These are phyloP conservation scores for Dactylella cylindrospora DNA, from an alignment of 2,329 filamentous ascomycete species.

Conservation along the genomic window DNA sequence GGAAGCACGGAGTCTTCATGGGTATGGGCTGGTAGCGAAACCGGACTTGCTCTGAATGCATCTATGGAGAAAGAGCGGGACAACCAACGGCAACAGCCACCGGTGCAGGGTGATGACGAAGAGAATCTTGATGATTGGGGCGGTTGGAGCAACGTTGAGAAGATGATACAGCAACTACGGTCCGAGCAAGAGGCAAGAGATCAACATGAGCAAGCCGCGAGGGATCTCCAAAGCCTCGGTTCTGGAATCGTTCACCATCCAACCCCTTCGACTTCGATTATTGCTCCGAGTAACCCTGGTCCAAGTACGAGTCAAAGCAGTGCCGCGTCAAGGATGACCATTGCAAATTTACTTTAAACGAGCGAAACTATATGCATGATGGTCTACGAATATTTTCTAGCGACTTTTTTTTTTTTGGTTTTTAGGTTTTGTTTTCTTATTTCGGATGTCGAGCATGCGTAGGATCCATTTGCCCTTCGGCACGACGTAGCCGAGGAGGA, in stretches of 20 bases:
- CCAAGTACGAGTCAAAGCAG: slow-evolving; percentile 17
- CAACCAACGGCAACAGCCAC: slow-evolving; percentile 39
- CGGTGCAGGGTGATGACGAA: slow-evolving; percentile 38
- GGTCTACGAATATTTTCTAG: slow-evolving; percentile 33
- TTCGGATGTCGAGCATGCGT: slow-evolving; percentile 36
- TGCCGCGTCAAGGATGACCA: slow-evolving; percentile 43
- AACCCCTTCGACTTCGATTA: slow-evolving; percentile 17
- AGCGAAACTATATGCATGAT: slow-evolving; percentile 7
- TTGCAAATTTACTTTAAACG: slow-evolving; percentile 42
- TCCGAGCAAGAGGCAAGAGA: slow-evolving; percentile 45
- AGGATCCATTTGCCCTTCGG: slow-evolving; percentile 32
- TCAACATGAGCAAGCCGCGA: slow-evolving; percentile 44
- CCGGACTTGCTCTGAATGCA: slow-evolving; percentile 47
- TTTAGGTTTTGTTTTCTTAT: slow-evolving; percentile 27
- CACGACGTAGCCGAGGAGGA: slow-evolving; percentile 39
- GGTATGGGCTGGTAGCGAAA: slow-evolving; percentile 53
- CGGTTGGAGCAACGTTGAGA: slow-evolving; percentile 47
- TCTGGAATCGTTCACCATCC: slow-evolving; percentile 25
- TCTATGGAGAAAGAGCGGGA: slow-evolving; percentile 42
- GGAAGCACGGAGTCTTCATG: slow-evolving; percentile 74
- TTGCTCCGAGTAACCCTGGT: slow-evolving; percentile 9
- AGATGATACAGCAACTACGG: slow-evolving; percentile 46
- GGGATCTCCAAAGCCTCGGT: slow-evolving; percentile 44
- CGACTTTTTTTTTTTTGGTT: slow-evolving; percentile 23
- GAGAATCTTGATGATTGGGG: slow-evolving; percentile 47